Evolutionary conservation across 108 stramenopile species (phyloP).

Genomic region (Cyclotella baltica): DNA sequence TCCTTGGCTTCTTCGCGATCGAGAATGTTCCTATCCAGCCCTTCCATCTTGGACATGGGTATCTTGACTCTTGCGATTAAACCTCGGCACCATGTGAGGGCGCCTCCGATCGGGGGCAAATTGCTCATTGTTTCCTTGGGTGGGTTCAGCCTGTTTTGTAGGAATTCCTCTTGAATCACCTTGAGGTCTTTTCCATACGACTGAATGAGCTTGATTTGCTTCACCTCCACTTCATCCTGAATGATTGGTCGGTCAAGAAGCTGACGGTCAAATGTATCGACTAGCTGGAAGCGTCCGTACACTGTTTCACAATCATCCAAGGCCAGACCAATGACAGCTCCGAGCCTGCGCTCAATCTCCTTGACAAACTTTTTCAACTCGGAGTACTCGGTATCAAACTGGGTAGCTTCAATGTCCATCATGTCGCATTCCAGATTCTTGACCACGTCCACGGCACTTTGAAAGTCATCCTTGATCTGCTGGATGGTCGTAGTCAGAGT

Average conservation of each 20-base stretch:
- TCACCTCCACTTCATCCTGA: conserved; percentile 92
- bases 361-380: conserved; percentile 80
- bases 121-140: conserved; percentile 70
- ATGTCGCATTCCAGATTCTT: conserved; percentile 90
- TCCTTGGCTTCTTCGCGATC: conserved; percentile 94
- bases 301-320: conserved; percentile 92
- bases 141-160: conserved; percentile 70
- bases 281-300: conserved; percentile 85
- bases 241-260: conserved; percentile 90
- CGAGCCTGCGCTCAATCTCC: conserved; percentile 90
- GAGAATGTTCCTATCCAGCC: conserved; percentile 79
- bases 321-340: conserved; percentile 83
- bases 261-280: conserved; percentile 83
- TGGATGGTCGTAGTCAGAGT: conserved; percentile 83
- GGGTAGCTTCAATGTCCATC: conserved; percentile 83
- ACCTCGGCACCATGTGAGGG: conserved; percentile 90
- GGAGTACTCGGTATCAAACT: conserved; percentile 89
- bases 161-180: conserved; percentile 88
- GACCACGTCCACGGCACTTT: conserved; percentile 71
- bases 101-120: conserved; percentile 85
- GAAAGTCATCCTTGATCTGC: conserved; percentile 86
- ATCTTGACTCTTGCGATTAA: conserved; percentile 83
- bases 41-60: conserved; percentile 85
- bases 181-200: conserved; percentile 85
- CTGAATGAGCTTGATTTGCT: conserved; percentile 87